Evolutionary conservation across 2,329 filamentous ascomycete species (phyloP), one percentile per base, ranked within the genome.

Genomic region (Bimuria novae-zelandiae): DNA sequence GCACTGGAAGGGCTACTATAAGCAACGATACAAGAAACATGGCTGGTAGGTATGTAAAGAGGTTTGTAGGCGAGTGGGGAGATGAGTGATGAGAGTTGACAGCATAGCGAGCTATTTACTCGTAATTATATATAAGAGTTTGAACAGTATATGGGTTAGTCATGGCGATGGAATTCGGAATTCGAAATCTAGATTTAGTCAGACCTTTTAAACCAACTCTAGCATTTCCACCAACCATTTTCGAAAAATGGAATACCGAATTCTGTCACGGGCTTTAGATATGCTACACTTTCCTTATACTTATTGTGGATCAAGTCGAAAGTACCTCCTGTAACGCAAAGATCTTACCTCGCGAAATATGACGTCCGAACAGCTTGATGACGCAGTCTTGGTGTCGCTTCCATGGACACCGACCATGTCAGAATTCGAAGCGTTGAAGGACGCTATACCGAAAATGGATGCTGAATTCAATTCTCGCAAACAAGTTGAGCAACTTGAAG

Each of bases 381-480:
- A 42, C 10, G 39, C 5, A 27, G 39, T 27, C 5, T 8, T 42
- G 14, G 23, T 42, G 22, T 43, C 40, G 23, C 40, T 43, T 30
- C 40, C 40, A 19, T 43, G 40, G 40, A 43, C 40, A 17, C 40
- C 40, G 6, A 43, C 40, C 11, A 30, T 17, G 23, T 30, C 40
- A 30, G 40, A 43, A 19, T 30, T 29, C n/a, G 40, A 43, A 30
- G 40, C 23, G 22, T 29, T 43, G 5, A 29, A 23, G 16, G 40
- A 43, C 25, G 40, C 23, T 7, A 43, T 43, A 29, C 40, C 40
- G 4, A 30, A 43, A 43, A 43, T 43, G 22, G 40, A 43, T 17
- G 23, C 40, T 8, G 40, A 43, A 17, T 43, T 43, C 6, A n/a
- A 43, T 17, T 8, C 23, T 8, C 40, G 23, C 22, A 43, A 43